phyloP scores from a whole-genome alignment of 305 asterid genomes.

The Salvia sclarea region DNA sequence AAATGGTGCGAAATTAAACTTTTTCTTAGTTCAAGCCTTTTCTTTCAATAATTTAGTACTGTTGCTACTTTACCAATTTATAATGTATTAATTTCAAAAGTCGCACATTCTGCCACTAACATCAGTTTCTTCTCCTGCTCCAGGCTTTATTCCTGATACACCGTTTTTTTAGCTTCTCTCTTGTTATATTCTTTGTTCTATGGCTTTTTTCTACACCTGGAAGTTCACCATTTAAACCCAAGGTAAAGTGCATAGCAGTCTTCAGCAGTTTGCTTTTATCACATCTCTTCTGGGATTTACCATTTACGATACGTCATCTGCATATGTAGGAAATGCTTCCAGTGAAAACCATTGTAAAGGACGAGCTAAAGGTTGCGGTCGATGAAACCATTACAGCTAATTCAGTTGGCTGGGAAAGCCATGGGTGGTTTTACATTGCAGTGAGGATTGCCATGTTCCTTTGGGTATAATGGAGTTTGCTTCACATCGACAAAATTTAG shows the following conservation, averaged over 20 bases:
- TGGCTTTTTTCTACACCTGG: constrained; percentile 82
- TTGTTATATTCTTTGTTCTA: constrained; percentile 73
- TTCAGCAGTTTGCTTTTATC: constrained; percentile 21
- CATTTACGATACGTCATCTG: constrained; percentile 23
- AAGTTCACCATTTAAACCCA: constrained; percentile 47
- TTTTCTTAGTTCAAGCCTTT: background rate
- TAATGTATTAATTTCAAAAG: background rate
- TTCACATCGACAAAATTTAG: constrained; percentile 28
- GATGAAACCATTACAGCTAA: constrained; percentile 44
- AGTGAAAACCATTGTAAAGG: constrained; percentile 52
- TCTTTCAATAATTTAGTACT: background rate
- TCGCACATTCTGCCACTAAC: constrained; percentile 24
- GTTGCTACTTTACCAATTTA: background rate
- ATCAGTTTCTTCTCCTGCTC: constrained; percentile 31
- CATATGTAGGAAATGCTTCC: constrained; percentile 52
- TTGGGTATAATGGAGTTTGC: constrained; percentile 64
- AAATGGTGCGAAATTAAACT: background rate
- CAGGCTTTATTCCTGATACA: constrained; percentile 90
- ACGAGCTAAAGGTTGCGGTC: constrained; percentile 68
- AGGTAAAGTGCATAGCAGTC: constrained; percentile 47
- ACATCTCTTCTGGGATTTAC: constrained; percentile 7
- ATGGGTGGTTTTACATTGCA: constrained; percentile 75
- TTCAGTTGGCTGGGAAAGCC: constrained; percentile 61
- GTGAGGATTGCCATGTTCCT: constrained; percentile 89
- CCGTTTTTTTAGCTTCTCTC: constrained; percentile 81